These are phyloP conservation scores for Kuraishia molischiana DNA, from an alignment of 805 yeast species.

Conservation along the genomic window DNA sequence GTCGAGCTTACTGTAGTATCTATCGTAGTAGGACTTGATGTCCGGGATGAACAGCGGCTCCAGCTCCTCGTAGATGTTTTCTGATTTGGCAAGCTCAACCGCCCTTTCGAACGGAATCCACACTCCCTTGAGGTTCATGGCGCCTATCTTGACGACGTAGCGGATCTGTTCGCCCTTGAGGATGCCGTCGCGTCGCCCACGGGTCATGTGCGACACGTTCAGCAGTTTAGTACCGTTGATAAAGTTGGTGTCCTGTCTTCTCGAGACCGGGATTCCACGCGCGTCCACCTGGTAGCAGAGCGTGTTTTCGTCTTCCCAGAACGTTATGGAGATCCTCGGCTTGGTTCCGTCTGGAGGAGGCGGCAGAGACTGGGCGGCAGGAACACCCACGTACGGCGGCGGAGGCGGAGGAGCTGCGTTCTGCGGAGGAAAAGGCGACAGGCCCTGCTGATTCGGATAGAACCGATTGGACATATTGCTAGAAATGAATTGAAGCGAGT, in stretches of 20 bases:
- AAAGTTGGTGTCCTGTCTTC: slow-evolving; percentile 66
- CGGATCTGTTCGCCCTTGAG: slow-evolving; percentile 67
- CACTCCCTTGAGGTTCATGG: slow-evolving; percentile 83
- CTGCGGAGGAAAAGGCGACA: too few relatives aligned
- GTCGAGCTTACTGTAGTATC: slow-evolving; percentile 3
- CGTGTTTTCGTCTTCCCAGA: slow-evolving; percentile 80
- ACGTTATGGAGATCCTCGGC: slow-evolving; percentile 54
- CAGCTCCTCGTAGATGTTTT: slow-evolving; percentile 57
- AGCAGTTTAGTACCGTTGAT: slow-evolving; percentile 62
- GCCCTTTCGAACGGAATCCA: slow-evolving; percentile 89
- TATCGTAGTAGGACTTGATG: slow-evolving; percentile 34
- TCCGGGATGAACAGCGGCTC: slow-evolving; percentile 69
- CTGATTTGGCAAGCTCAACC: slow-evolving; percentile 69
- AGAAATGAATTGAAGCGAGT: too few relatives aligned
- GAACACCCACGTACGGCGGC: background rate
- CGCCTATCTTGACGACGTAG: slow-evolving; percentile 77
- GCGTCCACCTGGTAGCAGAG: slow-evolving; percentile 67
- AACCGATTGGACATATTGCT: too few relatives aligned
- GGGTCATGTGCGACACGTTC: slow-evolving; percentile 64
- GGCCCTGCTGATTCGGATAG: too few relatives aligned
- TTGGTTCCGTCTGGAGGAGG: background rate
- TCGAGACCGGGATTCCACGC: slow-evolving; percentile 54
- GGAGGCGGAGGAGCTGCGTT: too few relatives aligned
- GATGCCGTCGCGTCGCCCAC: slow-evolving; percentile 72
- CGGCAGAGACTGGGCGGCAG: background rate